Base-by-base conservation (phyloP, 108 stramenopile genomes). In the Stephanodiscus minutulus region DNA sequence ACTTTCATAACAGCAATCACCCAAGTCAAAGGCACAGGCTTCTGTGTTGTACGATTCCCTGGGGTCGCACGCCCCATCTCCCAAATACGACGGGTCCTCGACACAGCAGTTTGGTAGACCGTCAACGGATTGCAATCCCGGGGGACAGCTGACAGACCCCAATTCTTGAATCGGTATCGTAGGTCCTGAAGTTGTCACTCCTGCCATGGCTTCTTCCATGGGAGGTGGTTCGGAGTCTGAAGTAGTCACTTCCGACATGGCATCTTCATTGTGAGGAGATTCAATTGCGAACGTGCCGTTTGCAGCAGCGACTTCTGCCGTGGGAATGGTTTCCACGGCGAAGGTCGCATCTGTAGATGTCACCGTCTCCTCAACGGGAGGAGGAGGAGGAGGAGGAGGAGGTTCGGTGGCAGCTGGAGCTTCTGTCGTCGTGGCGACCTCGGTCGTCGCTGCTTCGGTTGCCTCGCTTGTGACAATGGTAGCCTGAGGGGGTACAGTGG, bases 1-100 rank as follows among this genome's bases (percentile, higher is more conserved):
- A 12, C 76, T 82, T 15, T 77, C 76, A 15, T 68, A 59, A 27
- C 81, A 82, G 21, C 81, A 82, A 35, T 82, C 81, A 20, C 81
- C 81, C 20, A 77, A 31, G 72, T 82, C 76, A 39, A 52, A 82
- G 13, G 72, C 76, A 39, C 81, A 82, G 5, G 29, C 61, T 73
- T 73, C 61, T 13, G 81, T 82, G 28, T 82, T 82, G 76, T 82
- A 82, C 15, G 81, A 76, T n/a, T 50, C 71, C 41, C 48, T 56
- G 12, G 66, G 72, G 48, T 81, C 80, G 44, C 80, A 81, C 13
- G 80, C 80, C 13, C 80, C 80, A 66, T 81, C 80, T 7, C 81
- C 71, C 17, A 82, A 66, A 72, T 78, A 82, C 52, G 59, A 62
- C 41, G 77, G 60, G 41, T 82, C 72, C 13, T 72, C 64, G 47